phyloP scores from a whole-genome alignment of 2,329 filamentous ascomycete genomes.

The Paracamarosporium sp. region DNA sequence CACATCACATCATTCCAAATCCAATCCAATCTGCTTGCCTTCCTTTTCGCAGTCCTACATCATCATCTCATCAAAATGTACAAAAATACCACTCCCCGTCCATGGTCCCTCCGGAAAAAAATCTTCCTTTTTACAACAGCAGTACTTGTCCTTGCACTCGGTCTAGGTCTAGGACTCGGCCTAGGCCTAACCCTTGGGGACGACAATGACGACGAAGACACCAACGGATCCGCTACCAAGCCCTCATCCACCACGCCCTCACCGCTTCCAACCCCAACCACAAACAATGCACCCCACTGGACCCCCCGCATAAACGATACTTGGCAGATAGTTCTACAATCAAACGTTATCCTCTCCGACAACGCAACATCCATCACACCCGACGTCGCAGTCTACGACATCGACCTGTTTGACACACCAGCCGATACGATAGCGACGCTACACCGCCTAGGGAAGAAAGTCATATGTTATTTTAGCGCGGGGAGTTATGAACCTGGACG shows the following conservation, averaged over 20 bases:
- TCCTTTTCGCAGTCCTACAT: no score
- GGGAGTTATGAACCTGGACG: constrained; percentile 72
- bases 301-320: constrained; percentile 58
- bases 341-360: constrained; percentile 45
- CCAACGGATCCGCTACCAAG: constrained; percentile 22
- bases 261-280: constrained; percentile 33
- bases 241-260: constrained; percentile 26
- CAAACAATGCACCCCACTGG: constrained; percentile 56
- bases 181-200: constrained; percentile 57
- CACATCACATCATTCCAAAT: background rate
- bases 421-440: constrained; percentile 56
- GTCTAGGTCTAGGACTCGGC: constrained; percentile 64
- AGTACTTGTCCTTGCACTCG: constrained; percentile 53
- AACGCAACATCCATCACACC: constrained; percentile 48
- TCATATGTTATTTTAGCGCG: constrained; percentile 79
- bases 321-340: constrained; percentile 68
- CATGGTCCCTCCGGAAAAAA: constrained; percentile 32
- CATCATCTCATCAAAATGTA: no score
- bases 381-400: constrained; percentile 66
- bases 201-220: constrained; percentile 26
- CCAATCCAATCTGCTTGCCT: no score
- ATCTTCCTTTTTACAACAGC: constrained; percentile 28
- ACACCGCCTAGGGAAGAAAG: constrained; percentile 61
- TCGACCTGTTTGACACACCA: constrained; percentile 64
- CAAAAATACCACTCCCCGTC: constrained; percentile 12